A percentile compares a stretch with the other conserved stretches of the same genome.
phyloP scores from a whole-genome alignment of 2,329 filamentous ascomycete species.

The Colletotrichum sp. region DNA sequence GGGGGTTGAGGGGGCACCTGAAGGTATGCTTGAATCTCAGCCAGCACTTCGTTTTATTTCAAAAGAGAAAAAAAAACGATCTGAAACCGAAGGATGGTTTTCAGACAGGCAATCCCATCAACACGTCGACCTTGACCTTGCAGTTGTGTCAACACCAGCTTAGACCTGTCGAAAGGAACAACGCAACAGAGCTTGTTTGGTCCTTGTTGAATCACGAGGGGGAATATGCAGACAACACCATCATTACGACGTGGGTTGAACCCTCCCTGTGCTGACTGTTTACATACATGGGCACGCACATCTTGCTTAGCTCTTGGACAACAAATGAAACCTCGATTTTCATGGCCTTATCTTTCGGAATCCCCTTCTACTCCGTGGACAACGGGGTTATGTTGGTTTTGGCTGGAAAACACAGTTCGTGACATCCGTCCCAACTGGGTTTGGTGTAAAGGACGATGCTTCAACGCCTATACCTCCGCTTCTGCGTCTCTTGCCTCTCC shows the following conservation, averaged over 20 bases:
- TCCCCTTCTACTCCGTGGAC: background rate
- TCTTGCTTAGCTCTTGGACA: background rate
- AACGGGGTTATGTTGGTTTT: background rate
- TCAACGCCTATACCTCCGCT: background rate
- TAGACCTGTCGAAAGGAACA: background rate
- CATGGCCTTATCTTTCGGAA: background rate
- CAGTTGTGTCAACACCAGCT: background rate
- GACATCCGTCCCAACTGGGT: background rate
- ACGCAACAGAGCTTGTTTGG: background rate
- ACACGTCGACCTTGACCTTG: background rate
- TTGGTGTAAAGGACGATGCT: background rate
- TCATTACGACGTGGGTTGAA: background rate
- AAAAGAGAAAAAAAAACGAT: background rate
- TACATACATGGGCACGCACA: background rate
- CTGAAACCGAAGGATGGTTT: background rate
- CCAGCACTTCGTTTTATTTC: background rate
- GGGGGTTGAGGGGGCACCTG: background rate
- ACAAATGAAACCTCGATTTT: background rate
- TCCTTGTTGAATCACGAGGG: background rate
- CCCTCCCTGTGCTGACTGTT: background rate
- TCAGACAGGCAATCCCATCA: background rate
- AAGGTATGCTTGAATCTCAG: background rate
- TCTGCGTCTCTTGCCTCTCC: background rate
- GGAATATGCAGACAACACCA: background rate
- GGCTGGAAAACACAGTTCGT: background rate